Conservation (phyloP, 192 early-diverging fungal species). For the Coemansia aciculifera region DNA sequence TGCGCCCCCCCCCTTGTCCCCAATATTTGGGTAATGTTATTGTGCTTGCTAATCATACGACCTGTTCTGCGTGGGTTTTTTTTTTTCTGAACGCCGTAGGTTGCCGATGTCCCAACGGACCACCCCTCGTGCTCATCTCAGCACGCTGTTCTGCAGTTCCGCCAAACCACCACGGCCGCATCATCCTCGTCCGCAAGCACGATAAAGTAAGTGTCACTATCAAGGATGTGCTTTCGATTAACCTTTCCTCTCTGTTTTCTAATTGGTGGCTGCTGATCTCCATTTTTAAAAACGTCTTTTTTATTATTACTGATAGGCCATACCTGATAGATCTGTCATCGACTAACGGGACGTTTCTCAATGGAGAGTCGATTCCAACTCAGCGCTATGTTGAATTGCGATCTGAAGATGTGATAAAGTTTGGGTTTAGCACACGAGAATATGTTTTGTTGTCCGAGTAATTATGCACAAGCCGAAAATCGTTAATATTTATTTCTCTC, state of each 20-base stretch:
- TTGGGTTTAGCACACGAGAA: conserved; percentile 89
- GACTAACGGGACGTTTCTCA: conserved; percentile 89
- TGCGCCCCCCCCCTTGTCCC: not conserved
- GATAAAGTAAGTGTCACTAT: conserved; percentile 22
- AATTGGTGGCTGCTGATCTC: not conserved
- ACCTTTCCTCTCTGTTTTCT: not conserved
- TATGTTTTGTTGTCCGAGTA: conserved; percentile 83
- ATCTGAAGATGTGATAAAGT: conserved; percentile 81
- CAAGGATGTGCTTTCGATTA: not conserved
- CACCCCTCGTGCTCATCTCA: conserved; percentile 95
- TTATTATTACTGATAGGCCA: conserved; percentile 57
- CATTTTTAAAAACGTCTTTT: not conserved
- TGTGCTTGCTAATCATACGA: conserved; percentile 1
- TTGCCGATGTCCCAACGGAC: conserved; percentile 92
- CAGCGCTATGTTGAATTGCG: conserved; percentile 85
- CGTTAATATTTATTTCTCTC: not conserved
- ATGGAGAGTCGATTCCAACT: conserved; percentile 70
- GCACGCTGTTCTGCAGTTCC: conserved; percentile 90
- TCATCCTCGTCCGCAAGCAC: not conserved
- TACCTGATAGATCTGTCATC: conserved; percentile 94
- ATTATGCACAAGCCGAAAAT: not conserved
- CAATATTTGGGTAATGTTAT: not conserved
- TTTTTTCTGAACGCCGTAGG: conserved; percentile 41
- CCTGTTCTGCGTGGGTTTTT: not conserved
- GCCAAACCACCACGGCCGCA: conserved; percentile 57